Evolutionary conservation across 257 asterid genomes (phyloP).

Genomic region (Solanum ossicruentum): DNA sequence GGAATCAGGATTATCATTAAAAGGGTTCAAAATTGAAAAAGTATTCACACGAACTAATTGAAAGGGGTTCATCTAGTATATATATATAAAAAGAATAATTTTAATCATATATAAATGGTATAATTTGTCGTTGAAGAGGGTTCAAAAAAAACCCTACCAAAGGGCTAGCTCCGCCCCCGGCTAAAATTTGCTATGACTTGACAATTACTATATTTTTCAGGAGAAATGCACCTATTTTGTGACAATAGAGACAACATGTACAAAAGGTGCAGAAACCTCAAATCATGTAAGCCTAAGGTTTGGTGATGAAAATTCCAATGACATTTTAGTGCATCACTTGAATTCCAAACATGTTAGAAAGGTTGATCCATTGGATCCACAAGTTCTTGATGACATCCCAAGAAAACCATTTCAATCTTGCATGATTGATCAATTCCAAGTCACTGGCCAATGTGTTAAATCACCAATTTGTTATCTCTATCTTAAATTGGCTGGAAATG

Average conservation of each 20-base stretch:
- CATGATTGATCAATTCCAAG: conserved; percentile 27
- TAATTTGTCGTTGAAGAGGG: too few relatives aligned
- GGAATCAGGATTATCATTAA: too few relatives aligned
- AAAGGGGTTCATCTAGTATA: too few relatives aligned
- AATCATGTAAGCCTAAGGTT: conserved; percentile 29
- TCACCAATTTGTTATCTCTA: conserved; percentile 25
- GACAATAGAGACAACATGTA: conserved; percentile 30
- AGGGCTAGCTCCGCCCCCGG: too few relatives aligned
- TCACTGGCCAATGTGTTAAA: conserved; percentile 21
- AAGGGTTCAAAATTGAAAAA: too few relatives aligned
- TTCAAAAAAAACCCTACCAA: too few relatives aligned
- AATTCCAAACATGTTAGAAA: conserved; percentile 30
- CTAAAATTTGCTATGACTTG: background rate
- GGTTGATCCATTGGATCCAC: conserved; percentile 40
- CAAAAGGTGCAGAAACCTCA: conserved; percentile 29
- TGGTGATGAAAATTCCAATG: conserved; percentile 33
- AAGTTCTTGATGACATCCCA: conserved; percentile 32
- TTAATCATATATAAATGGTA: too few relatives aligned
- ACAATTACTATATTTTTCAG: conserved; percentile 4
- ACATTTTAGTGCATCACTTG: conserved; percentile 22
- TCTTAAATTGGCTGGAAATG: conserved; percentile 20
- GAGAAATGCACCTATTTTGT: conserved; percentile 25
- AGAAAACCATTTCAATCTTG: conserved; percentile 36
- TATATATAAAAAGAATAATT: too few relatives aligned
- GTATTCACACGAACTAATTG: too few relatives aligned